phyloP scores from a whole-genome alignment of 495 filamentous ascomycete genomes.

The Penicillium daleae region DNA sequence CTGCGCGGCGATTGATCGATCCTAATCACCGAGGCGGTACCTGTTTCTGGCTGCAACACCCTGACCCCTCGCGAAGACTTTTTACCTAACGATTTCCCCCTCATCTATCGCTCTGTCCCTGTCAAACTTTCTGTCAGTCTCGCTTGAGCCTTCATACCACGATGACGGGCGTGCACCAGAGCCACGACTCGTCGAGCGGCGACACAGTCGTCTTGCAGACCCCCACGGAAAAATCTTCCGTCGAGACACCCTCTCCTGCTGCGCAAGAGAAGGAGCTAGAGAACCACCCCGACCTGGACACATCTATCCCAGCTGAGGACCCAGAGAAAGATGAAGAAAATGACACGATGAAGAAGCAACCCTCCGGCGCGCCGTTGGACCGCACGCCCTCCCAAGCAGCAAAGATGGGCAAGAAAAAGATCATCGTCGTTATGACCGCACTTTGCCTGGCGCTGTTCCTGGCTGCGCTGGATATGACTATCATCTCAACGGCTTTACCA shows the following conservation, averaged over 20 bases:
- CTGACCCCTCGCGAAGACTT: conserved; percentile 12
- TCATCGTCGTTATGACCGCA: conserved; percentile 52
- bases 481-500: conserved; percentile 59
- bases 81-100: conserved; percentile 2
- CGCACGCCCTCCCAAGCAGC: conserved; percentile 44
- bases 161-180: conserved; percentile 20
- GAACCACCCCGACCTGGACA: background rate
- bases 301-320: background rate
- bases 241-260: conserved; percentile 11
- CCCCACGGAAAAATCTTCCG: conserved; percentile 13
- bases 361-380: conserved; percentile 35
- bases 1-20: conserved; percentile 14
- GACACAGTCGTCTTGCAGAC: conserved; percentile 22
- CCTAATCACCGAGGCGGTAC: conserved; percentile 16
- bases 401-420: conserved; percentile 53
- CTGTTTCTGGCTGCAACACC: conserved; percentile 3
- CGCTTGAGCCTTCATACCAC: background rate
- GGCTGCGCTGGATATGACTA: conserved; percentile 59
- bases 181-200: conserved; percentile 25
- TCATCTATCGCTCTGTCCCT: background rate
- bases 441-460: conserved; percentile 57
- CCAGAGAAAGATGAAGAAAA: conserved; percentile 17
- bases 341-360: conserved; percentile 26
- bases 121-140: background rate
- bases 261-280: conserved; percentile 8